Evolutionary conservation across 306 rosid species (phyloP).

Genomic region (Corylus heterophylla): DNA sequence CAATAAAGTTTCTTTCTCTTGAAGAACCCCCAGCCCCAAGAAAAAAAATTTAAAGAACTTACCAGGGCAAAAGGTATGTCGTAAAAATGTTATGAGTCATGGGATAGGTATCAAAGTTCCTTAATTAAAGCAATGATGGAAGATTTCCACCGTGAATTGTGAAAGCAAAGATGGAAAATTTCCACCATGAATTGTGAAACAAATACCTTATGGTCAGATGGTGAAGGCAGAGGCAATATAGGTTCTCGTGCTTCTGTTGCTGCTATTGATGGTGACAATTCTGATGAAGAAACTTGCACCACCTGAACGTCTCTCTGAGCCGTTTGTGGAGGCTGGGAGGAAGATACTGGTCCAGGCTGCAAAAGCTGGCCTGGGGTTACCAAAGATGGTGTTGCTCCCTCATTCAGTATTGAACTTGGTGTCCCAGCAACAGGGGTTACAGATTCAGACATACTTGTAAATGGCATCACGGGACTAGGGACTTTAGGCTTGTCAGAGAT

Average conservation of each 20-base stretch:
- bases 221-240: slow-evolving; percentile 31
- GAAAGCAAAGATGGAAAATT: background rate
- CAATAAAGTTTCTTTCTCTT: background rate
- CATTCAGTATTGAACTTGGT: slow-evolving; percentile 26
- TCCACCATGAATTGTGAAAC: background rate
- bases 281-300: slow-evolving; percentile 23
- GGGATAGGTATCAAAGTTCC: background rate
- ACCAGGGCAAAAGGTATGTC: background rate
- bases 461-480: slow-evolving; percentile 9
- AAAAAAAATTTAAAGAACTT: background rate
- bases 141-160: background rate
- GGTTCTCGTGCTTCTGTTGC: slow-evolving; percentile 21
- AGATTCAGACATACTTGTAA: slow-evolving; percentile 19
- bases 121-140: background rate
- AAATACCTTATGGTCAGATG: slow-evolving; percentile 30
- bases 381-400: slow-evolving; percentile 23
- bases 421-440: background rate
- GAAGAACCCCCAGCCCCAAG: background rate
- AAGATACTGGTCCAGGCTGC: slow-evolving; percentile 27
- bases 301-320: slow-evolving; percentile 24
- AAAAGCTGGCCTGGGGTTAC: slow-evolving; percentile 36
- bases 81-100: background rate
- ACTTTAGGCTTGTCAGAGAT: slow-evolving; percentile 21
- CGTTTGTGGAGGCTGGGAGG: slow-evolving; percentile 8
- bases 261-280: slow-evolving; percentile 4